Base-by-base conservation (phyloP, 2,329 filamentous ascomycete species). In the Penicillium crustosum region DNA sequence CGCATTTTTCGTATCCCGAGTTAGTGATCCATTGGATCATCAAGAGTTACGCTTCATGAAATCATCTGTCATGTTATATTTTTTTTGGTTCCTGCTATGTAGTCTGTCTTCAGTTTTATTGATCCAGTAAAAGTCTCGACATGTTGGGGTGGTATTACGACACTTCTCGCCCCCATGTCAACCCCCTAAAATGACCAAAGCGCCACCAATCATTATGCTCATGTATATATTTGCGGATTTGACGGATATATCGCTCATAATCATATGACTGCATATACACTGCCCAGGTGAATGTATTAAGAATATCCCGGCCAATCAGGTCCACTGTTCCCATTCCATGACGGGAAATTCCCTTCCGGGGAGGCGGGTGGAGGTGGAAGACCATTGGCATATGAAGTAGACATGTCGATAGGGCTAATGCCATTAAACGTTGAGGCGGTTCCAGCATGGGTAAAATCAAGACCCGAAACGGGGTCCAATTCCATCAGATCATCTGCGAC, bases 401-500 rank as follows among this genome's bases (percentile, higher is more conserved):
- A 25, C 21, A 51, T 23, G 17, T 38, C 17, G 27, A 33, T 8
- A 4, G 49, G 47, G 15, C 19, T 45, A 12, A 23, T 35, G 23
- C 17, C 49, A 45, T 57, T 52, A 1, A 33, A 53, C 3, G 60
- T 47, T 2, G 61, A 55, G 29, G 58, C 15, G 4, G 15, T 23
- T 0, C 64, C 66, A 21, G 71, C 48, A 59, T 73, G 68, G 8
- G 67, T 64, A 56, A 74, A 70, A 27, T 74, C 73, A 38, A 75
- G 61, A 3, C 72, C 72, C 1, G 69, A 60, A 9, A 75, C 70
- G 3, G 74, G 71, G 51, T 78, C 76, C 15, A 78, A 58, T 55
- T 78, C 76, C 73, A 78, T 77, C 13, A 77, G 57, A 36, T 77
- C 76, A 57, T 78, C 76, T 0, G 76, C 72, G 19, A 78, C 74